Base-by-base conservation (phyloP, 2,329 filamentous ascomycete species). In the Aspergillus bombycis region DNA sequence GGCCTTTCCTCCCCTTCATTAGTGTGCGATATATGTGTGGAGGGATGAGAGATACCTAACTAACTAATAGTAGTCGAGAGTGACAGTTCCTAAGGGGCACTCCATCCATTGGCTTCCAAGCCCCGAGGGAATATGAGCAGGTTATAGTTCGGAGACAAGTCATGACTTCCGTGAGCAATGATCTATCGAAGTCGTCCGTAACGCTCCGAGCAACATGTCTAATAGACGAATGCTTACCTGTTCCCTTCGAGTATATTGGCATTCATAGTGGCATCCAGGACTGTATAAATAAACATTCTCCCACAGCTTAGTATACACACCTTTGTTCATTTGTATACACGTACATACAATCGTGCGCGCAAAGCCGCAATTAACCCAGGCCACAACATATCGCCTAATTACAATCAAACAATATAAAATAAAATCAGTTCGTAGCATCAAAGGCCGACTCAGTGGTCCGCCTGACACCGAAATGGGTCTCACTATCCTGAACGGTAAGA, bases 401-500 rank as follows among this genome's bases (percentile, higher is more conserved):
- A 55, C 32, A 38, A 23, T n/a, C 32, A 55, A 14, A 34, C 14
- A 12, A 0, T 19, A 7, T 19, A 7, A 30, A 28, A 52, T 4
- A n/a, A 21, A 38, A 43, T 62, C 23, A 65, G 46, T 48, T 61
- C 34, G 61, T 57, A 16, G 59, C 58, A 38, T 68, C 62, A 61
- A 72, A 75, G 16, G 60, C 63, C 6, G 75, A 75, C 46, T 73
- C 74, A 4, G 70, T 69, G 10, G 75, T 77, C 57, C 69, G 67
- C 63, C 65, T 68, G 36, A 91, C 81, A 19, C 82, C 78, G 71
- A 96, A 96, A 4, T 80, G 80, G n/a, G 73, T 78, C 74, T 97
- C 93, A 8, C 84, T 90, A 1, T 90, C 84, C 50, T 90, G 84
- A 0, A 86, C 72, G 0, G 88, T 85, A 7, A 92, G 84, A 0